These are phyloP conservation scores for Globisporangium orthogonon DNA, from an alignment of 352 stramenopile genomes.

Conservation along the genomic window DNA sequence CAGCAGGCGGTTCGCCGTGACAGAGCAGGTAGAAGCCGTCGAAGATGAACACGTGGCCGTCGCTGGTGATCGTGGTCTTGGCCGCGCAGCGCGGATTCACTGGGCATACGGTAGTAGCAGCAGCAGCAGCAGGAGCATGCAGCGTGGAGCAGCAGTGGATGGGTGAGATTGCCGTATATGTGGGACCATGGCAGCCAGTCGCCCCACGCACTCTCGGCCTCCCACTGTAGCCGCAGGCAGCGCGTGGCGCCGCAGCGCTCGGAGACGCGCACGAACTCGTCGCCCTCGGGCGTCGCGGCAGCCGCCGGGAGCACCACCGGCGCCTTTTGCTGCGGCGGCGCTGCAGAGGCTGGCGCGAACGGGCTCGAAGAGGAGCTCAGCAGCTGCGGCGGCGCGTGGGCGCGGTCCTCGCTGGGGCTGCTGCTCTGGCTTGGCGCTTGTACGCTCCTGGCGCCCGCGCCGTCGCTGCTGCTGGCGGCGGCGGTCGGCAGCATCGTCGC, in stretches of 20 bases:
- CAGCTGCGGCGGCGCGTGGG: background rate
- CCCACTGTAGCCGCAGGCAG: conserved; percentile 76
- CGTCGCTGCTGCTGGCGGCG: background rate
- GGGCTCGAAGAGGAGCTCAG: background rate
- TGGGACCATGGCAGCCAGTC: background rate
- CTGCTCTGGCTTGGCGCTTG: background rate
- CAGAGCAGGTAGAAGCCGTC: conserved; percentile 84
- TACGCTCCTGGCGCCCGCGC: background rate
- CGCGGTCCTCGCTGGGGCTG: background rate
- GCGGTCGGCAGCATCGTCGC: conserved; percentile 7
- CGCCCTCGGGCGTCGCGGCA: conserved; percentile 11
- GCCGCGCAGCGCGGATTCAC: conserved; percentile 68
- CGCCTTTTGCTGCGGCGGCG: background rate
- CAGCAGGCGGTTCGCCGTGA: conserved; percentile 42
- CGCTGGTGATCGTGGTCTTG: conserved; percentile 69
- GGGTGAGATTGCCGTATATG: background rate
- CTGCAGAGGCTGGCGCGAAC: background rate
- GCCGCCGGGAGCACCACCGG: conserved; percentile 1
- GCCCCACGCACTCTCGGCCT: conserved; percentile 56
- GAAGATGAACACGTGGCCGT: conserved; percentile 65
- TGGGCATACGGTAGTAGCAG: conserved; percentile 11
- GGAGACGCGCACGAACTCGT: conserved; percentile 58
- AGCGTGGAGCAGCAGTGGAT: background rate
- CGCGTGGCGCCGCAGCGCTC: conserved; percentile 52
- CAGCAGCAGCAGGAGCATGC: background rate